A percentile compares a stretch with the other conserved stretches of the same genome.
These are phyloP conservation scores for Sclerotinia sclerotiorum DNA, from an alignment of 2,329 filamentous ascomycete genomes.

Conservation along the genomic window DNA sequence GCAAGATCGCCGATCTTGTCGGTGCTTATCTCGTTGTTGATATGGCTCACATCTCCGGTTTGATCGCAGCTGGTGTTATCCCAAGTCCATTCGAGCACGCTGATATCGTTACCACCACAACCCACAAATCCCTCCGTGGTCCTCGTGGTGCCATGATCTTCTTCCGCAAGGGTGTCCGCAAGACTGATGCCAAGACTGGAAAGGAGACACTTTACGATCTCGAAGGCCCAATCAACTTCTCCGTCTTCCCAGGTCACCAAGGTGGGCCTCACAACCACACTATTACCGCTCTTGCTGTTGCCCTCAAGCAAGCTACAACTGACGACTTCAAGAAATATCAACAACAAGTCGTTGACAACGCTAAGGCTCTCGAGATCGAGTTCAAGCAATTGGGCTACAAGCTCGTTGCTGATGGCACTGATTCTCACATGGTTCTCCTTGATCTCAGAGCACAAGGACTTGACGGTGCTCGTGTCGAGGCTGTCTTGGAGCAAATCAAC, in stretches of 20 bases:
- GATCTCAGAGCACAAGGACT: constrained; percentile 85
- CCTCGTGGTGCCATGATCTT: constrained; percentile 99
- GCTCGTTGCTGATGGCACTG: constrained; percentile 91
- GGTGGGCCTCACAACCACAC: constrained; percentile 99
- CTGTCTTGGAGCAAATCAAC: constrained; percentile 95
- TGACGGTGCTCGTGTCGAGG: constrained; percentile 93
- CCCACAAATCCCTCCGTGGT: constrained; percentile 97
- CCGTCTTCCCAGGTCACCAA: constrained; percentile 98
- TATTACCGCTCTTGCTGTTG: constrained; percentile 93
- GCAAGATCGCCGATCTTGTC: constrained; percentile 88
- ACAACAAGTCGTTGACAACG: constrained; percentile 86
- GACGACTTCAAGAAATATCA: constrained; percentile 95
- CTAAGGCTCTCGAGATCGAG: constrained; percentile 82
- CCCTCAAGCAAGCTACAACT: constrained; percentile 87
- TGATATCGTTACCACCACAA: constrained; percentile 97
- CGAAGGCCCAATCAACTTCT: constrained; percentile 96
- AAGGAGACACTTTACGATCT: constrained; percentile 91
- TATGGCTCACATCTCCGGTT: constrained; percentile 98
- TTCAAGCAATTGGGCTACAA: constrained; percentile 89
- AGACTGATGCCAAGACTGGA: constrained; percentile 84
- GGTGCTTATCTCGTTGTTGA: constrained; percentile 95
- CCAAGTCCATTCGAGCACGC: constrained; percentile 89
- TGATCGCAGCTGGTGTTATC: constrained; percentile 90
- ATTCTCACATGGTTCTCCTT: constrained; percentile 95
- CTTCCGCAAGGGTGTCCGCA: constrained; percentile 95